Conservation (phyloP, 1,284 basidiomycete species). For the Tylopilus sp. region DNA sequence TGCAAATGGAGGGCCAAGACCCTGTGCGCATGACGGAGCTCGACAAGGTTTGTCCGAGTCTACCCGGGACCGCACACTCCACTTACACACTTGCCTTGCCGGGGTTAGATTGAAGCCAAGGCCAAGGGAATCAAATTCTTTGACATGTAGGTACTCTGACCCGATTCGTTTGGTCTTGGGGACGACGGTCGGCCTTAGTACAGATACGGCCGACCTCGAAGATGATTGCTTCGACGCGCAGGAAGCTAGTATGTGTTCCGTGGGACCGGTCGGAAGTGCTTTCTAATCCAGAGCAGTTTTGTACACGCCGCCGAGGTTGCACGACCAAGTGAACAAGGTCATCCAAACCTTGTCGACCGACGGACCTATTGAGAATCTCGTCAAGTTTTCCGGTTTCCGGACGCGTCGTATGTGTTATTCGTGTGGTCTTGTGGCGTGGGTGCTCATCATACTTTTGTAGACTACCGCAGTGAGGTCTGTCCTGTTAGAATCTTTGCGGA, state of each 20-base stretch:
- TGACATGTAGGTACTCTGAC: conserved; percentile 74
- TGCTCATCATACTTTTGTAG: conserved; percentile 52
- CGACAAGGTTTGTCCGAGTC: conserved; percentile 70
- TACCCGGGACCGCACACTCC: conserved; percentile 6
- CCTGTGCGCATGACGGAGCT: conserved; percentile 87
- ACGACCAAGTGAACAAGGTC: conserved; percentile 67
- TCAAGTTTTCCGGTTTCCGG: conserved; percentile 80
- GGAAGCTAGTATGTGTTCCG: conserved; percentile 50
- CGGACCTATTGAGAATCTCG: conserved; percentile 75
- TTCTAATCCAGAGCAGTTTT: conserved; percentile 49
- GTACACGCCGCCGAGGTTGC: conserved; percentile 70
- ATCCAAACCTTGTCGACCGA: conserved; percentile 74
- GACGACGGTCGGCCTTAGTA: conserved; percentile 57
- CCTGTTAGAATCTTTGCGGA: conserved; percentile 23
- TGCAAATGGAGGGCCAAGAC: conserved; percentile 76
- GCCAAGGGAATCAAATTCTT: conserved; percentile 84
- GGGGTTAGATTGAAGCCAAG: conserved; percentile 74
- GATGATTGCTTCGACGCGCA: conserved; percentile 51
- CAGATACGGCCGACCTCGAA: conserved; percentile 76
- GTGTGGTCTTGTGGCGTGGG: conserved; percentile 32
- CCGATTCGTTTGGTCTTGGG: conserved; percentile 13
- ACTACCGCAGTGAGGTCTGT: conserved; percentile 82
- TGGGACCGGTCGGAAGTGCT: neutral
- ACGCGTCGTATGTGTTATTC: conserved; percentile 67
- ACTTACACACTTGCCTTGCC: neutral